Evolutionary conservation across 768 basidiomycete genomes (phyloP).

Genomic region (Tulasnella sp.): DNA sequence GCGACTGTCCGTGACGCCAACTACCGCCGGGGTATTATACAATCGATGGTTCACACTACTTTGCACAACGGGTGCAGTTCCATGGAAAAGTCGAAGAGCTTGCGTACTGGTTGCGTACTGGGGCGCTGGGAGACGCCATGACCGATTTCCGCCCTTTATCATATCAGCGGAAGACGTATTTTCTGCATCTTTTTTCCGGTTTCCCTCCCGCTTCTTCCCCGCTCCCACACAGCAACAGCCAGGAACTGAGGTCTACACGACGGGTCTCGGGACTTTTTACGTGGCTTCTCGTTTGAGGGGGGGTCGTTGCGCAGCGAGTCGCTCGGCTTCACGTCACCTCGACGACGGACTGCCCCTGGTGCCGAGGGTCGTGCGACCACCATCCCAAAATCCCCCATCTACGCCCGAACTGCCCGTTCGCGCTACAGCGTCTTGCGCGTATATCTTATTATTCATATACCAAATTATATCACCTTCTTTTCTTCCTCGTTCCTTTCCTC

Average conservation of each 20-base stretch:
- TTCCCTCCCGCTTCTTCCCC: not conserved
- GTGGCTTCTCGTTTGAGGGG: not conserved
- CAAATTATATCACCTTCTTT: conserved; percentile 5
- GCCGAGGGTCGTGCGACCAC: not conserved
- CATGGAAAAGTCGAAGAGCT: not conserved
- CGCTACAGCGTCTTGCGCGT: not conserved
- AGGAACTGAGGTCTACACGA: not conserved
- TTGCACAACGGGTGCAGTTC: not conserved
- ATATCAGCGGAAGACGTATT: no score
- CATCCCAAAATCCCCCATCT: not conserved
- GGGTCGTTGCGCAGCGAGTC: not conserved
- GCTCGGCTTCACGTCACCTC: conserved; percentile 3
- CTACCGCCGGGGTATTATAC: no score
- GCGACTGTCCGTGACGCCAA: not conserved
- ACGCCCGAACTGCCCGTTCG: not conserved
- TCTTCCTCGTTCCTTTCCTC: not conserved
- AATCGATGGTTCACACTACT: no score
- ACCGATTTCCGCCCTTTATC: not conserved
- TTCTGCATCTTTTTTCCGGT: no score
- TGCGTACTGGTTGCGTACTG: not conserved
- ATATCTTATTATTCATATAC: conserved; percentile 1
- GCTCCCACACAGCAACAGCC: not conserved
- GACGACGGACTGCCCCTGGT: not conserved
- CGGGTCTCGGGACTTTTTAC: not conserved
- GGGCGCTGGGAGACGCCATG: not conserved